Evolutionary conservation across 805 yeast genomes (phyloP), one percentile per base, ranked within the genome.

Genomic region (Lipomyces chichibuensis): DNA sequence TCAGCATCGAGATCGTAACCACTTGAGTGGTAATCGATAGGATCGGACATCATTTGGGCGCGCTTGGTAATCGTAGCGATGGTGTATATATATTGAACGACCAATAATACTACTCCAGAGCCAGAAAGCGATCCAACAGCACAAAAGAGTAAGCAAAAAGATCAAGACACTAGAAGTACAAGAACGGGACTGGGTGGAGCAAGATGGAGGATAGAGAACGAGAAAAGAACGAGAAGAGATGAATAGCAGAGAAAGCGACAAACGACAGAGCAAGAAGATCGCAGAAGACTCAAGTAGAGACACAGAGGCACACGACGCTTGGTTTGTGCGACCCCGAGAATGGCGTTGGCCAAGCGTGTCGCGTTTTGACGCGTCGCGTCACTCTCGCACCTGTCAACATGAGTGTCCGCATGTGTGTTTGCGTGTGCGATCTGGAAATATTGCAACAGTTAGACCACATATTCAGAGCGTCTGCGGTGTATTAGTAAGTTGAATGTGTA

Each of bases 11-110:
- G 17, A 8, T 65, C 64, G 56, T 27, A 52, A 33, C 39, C 11
- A 51, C 51, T 20, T 23, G 68, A 57, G 55, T 61, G 65, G 60
- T 53, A 61, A 56, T 61, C 68, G 57, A 58, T 56, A 37, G 68
- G 65, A 32, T 60, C 68, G 32, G 65, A 60, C 57, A 64, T 53
- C 52, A 55, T 43, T 43, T 43, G 27, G 32, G 25, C 56, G 32
- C 11, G 20, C 27, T 53, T 25, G 27, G 7, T 20, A 20, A 51
- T 56, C 20, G 59, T 56, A 29, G 49, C 59, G 39, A 32, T 56
- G 39, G 59, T 20, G 23, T 29, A 32, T 25, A 20, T 23, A 29
- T n/a, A 7, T 27, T 53, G 32, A 29, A 25, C 14, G n/a, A 20
- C 56, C 29, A 52, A 20, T 14, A 53, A 53, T 11, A 51, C 25